Evolutionary conservation across 1,284 basidiomycete genomes (phyloP).

Genomic region (Meripilus lineatus): DNA sequence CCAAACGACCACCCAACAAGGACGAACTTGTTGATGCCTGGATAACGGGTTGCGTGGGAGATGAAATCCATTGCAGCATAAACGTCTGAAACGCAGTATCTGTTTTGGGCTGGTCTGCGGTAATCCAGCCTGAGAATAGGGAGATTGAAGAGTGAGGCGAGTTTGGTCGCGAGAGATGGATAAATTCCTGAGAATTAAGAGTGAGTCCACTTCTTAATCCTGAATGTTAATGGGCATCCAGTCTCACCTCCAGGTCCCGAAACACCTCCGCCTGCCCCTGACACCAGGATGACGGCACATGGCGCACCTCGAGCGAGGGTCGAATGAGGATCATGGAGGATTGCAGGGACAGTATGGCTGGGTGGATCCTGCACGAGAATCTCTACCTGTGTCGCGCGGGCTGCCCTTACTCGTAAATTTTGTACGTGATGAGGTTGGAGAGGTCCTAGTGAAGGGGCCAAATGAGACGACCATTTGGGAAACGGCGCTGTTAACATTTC

Average conservation of each 20-base stretch:
- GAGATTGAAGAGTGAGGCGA: slow-evolving; percentile 1
- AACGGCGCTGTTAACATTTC: too few relatives aligned
- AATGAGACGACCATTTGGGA: too few relatives aligned
- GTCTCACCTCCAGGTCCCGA: too few relatives aligned
- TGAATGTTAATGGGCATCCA: neutral
- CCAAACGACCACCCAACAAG: slow-evolving; percentile 7
- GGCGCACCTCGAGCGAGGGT: too few relatives aligned
- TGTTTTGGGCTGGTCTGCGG: slow-evolving; percentile 5
- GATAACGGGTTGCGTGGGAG: neutral
- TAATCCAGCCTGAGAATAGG: slow-evolving; percentile 3
- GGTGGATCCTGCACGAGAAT: too few relatives aligned
- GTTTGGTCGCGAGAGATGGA: slow-evolving; percentile 3
- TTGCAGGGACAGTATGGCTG: too few relatives aligned
- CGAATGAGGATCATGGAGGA: too few relatives aligned
- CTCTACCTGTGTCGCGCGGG: too few relatives aligned
- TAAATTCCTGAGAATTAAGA: neutral
- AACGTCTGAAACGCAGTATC: slow-evolving; percentile 7
- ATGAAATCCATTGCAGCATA: neutral
- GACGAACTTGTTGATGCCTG: slow-evolving; percentile 5
- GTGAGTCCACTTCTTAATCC: neutral
- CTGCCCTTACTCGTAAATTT: too few relatives aligned
- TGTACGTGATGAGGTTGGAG: too few relatives aligned
- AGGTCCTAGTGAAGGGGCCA: too few relatives aligned
- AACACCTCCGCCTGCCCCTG: neutral
- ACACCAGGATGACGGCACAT: neutral